A percentile compares a stretch with the other conserved stretches of the same genome.
phyloP scores from a whole-genome alignment of 2,329 filamentous ascomycete species.

The Intubia oerlemansii region DNA sequence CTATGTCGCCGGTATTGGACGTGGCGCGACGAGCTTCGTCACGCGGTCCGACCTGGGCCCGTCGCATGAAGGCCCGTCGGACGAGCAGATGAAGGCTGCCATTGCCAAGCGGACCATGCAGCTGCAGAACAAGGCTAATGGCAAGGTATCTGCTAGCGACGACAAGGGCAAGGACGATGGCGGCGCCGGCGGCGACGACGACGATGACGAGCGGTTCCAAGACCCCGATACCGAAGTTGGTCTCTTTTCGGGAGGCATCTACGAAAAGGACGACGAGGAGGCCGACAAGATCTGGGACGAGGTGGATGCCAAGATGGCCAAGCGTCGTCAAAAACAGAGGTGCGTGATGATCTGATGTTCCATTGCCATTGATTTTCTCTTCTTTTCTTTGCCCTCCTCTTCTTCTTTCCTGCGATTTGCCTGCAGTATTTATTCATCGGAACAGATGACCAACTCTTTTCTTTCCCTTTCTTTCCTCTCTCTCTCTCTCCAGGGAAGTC shows the following conservation, averaged over 20 bases:
- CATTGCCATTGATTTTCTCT: too few species aligned
- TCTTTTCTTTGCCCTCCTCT: not conserved
- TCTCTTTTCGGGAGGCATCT: constrained; percentile 83
- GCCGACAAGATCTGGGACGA: constrained; percentile 90
- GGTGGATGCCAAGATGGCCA: constrained; percentile 95
- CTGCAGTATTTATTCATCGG: too few species aligned
- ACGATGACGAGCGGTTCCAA: constrained; percentile 46
- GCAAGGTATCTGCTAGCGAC: too few species aligned
- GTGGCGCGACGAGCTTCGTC: constrained; percentile 95
- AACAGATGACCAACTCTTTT: constrained; percentile 51
- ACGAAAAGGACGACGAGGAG: constrained; percentile 95
- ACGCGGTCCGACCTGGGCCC: constrained; percentile 92
- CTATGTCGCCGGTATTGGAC: constrained; percentile 87
- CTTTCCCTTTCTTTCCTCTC: constrained; percentile 3
- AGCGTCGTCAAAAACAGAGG: constrained; percentile 66
- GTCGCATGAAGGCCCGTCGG: constrained; percentile 81
- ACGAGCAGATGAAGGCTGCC: constrained; percentile 95
- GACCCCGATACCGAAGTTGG: constrained; percentile 96
- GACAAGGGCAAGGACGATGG: constrained; percentile 36
- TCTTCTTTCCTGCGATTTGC: constrained; percentile 1
- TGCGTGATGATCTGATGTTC: too few species aligned
- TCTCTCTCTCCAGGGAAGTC: constrained; percentile 61
- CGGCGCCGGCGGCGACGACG: constrained; percentile 30
- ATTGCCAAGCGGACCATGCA: constrained; percentile 82
- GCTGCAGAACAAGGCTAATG: constrained; percentile 29